Conservation (phyloP, 2,329 filamentous ascomycete genomes). For the Penicillium sp. region DNA sequence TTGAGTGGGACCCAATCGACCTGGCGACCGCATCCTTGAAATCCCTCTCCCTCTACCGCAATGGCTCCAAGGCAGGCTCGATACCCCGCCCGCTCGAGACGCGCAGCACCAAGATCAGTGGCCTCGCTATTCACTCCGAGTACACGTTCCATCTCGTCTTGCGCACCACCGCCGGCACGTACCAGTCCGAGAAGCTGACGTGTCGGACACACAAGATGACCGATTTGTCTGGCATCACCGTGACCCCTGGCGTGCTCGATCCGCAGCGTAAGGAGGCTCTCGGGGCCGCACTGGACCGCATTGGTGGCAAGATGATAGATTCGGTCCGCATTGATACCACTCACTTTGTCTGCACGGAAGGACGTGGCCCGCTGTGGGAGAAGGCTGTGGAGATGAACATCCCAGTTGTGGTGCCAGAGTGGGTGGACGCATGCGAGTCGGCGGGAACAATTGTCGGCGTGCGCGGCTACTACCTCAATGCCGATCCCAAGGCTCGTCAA, state of each 20-base stretch:
- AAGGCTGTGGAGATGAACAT: conserved; percentile 98
- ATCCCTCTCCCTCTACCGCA: conserved; percentile 86
- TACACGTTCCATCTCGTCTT: conserved; percentile 93
- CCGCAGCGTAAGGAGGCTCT: conserved; percentile 69
- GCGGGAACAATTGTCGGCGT: conserved; percentile 91
- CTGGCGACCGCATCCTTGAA: conserved; percentile 89
- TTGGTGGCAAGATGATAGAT: conserved; percentile 89
- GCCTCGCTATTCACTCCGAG: conserved; percentile 91
- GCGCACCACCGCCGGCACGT: conserved; percentile 85
- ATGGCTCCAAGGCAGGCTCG: conserved; percentile 92
- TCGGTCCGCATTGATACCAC: conserved; percentile 93
- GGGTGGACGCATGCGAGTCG: conserved; percentile 94
- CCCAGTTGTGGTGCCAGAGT: conserved; percentile 92
- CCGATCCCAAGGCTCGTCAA: conserved; percentile 63
- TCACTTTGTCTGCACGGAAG: conserved; percentile 96
- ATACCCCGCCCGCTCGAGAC: conserved; percentile 85
- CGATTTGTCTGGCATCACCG: conserved; percentile 89
- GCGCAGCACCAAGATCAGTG: conserved; percentile 94
- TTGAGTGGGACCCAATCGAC: conserved; percentile 95
- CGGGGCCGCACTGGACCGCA: conserved; percentile 72
- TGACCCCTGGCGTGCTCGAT: conserved; percentile 85
- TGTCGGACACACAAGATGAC: conserved; percentile 99
- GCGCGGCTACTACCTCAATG: conserved; percentile 92
- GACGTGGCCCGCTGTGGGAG: conserved; percentile 85
- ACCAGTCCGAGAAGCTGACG: conserved; percentile 74